A percentile compares a stretch with the other conserved stretches of the same genome.
phyloP scores from a whole-genome alignment of 345 rosid species.

The Linum usitatissimum region DNA sequence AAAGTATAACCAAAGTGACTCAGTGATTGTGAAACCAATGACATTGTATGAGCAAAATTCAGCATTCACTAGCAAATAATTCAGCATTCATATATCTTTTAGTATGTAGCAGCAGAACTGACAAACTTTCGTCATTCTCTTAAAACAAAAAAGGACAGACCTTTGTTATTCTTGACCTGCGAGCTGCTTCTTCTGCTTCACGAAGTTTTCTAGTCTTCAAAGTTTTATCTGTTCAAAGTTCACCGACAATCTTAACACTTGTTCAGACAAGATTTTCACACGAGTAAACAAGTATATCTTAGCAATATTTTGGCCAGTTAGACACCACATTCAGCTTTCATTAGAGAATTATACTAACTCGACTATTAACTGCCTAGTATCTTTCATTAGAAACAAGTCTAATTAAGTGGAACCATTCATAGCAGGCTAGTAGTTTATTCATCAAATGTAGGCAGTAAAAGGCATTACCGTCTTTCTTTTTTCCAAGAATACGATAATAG shows the following conservation, averaged over 20 bases:
- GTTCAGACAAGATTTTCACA: neutral
- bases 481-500: slow-evolving; percentile 41
- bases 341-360: neutral
- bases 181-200: slow-evolving; percentile 84
- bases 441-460: neutral
- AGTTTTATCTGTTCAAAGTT: slow-evolving; percentile 40
- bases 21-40: neutral
- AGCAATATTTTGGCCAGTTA: neutral
- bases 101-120: neutral
- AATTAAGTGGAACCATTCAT: neutral
- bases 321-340: neutral
- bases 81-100: neutral
- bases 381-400: neutral
- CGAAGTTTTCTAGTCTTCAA: slow-evolving; percentile 73
- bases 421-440: neutral
- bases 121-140: too few species aligned
- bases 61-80: neutral
- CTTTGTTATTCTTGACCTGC: slow-evolving; percentile 61
- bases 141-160: slow-evolving; percentile 21
- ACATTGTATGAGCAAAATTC: neutral
- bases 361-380: neutral
- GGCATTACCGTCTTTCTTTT: slow-evolving; percentile 55
- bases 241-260: neutral
- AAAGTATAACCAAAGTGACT: neutral
- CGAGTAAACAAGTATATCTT: neutral